Evolutionary conservation across 2,329 filamentous ascomycete species (phyloP).

Genomic region (Aspergillus sp.): DNA sequence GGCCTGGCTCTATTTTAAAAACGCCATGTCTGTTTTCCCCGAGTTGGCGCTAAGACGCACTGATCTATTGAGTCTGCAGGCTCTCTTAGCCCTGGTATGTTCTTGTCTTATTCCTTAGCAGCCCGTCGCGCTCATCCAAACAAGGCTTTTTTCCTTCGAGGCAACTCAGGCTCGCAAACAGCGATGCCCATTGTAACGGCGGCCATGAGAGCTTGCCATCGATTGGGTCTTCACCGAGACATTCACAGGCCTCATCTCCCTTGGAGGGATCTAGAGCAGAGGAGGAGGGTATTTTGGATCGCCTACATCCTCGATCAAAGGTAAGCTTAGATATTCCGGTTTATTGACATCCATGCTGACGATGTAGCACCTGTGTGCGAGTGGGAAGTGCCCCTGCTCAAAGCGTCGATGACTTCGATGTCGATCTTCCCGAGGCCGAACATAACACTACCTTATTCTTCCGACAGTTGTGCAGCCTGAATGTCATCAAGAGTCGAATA

Average conservation of each 20-base stretch:
- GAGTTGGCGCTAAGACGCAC: conserved; percentile 90
- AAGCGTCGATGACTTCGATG: conserved; percentile 76
- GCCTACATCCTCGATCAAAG: conserved; percentile 63
- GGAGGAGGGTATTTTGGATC: conserved; percentile 65
- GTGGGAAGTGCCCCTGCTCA: conserved; percentile 58
- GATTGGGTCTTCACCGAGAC: conserved; percentile 84
- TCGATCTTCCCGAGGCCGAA: conserved; percentile 78
- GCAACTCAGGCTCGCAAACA: conserved; percentile 86
- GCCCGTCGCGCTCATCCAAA: background rate
- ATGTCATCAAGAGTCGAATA: conserved; percentile 80
- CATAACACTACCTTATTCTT: conserved; percentile 88
- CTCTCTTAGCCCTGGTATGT: conserved; percentile 65
- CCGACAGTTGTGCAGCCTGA: conserved; percentile 80
- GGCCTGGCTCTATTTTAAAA: conserved; percentile 89
- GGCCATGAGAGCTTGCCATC: conserved; percentile 78
- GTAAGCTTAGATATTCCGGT: conserved; percentile 26
- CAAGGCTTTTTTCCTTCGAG: conserved; percentile 77
- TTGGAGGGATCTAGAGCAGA: conserved; percentile 80
- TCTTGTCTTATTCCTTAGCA: background rate
- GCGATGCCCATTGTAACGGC: conserved; percentile 80
- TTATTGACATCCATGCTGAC: background rate
- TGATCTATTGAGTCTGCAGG: conserved; percentile 85
- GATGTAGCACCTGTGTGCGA: conserved; percentile 50
- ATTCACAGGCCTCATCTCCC: conserved; percentile 83
- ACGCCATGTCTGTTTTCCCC: conserved; percentile 81